Base-by-base conservation (phyloP, 73 alveolate species). In the Paramecium sonneborni region DNA sequence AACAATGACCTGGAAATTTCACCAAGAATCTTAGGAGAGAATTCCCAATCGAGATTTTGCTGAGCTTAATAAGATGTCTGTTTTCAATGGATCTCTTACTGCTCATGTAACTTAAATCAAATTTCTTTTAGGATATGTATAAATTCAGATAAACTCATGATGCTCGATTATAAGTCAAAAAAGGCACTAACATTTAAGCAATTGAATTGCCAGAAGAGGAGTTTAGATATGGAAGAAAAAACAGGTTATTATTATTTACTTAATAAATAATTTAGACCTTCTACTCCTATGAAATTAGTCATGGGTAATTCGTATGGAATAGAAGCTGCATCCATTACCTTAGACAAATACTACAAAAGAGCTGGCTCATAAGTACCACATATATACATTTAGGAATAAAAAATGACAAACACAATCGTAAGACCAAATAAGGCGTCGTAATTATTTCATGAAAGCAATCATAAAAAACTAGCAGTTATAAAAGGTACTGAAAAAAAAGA, bases 271-370 rank as follows among this genome's bases (percentile, higher is more conserved):
- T 15, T 85, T 70, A 91, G 96, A 62, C 98, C 96, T 11, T 95
- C 98, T 2, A 95, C 98, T 20, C 98, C 98, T 1, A 95, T 95
- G 70, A 84, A 92, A 62, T 93, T 85, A 57, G 98, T 95, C 7
- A 82, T 95, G 74, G 93, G 95, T 14, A 93, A 93, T 86, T 92
- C 76, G 57, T 95, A 89, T 92, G 98, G 96, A 14, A 92, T 91
- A 7, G 95, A 76, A 7, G 97, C 96, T n/a, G 94, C 70, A 79
- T 43, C 90, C 2, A 79, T 43, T 18, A 79, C 55, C 0, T 43
- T 79, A 12, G 90, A 79, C 18, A 46, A 44, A 44, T 79, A 79
- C 24, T 23, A 79, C 24, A 23, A 46, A 44, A 21, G 90, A 43
- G 90, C 76, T 24, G 43, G 90, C 26, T 79, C 90, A 21, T 43